Conservation (phyloP, 2,329 filamentous ascomycete genomes). For the Monascus ruber region DNA sequence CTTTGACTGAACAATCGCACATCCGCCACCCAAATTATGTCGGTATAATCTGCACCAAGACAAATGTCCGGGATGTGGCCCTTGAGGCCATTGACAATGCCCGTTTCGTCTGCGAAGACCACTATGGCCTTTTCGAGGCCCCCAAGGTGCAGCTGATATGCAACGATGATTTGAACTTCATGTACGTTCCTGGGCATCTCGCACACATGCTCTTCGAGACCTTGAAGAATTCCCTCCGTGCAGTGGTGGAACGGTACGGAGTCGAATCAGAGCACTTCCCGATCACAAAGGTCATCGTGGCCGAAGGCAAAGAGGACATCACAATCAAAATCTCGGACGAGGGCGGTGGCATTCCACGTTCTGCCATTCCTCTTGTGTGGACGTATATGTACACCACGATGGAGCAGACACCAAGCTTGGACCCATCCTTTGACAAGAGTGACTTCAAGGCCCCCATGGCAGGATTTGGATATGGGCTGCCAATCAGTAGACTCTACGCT, state of each 20-base stretch:
- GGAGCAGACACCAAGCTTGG: slow-evolving; percentile 84
- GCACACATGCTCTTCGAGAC: slow-evolving; percentile 99
- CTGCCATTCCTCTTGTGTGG: slow-evolving; percentile 94
- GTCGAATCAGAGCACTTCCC: slow-evolving; percentile 94
- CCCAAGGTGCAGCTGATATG: slow-evolving; percentile 95
- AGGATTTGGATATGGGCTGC: slow-evolving; percentile 93
- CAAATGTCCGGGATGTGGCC: slow-evolving; percentile 87
- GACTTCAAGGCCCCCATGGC: slow-evolving; percentile 99
- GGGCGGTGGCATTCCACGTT: slow-evolving; percentile 87
- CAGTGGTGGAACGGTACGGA: slow-evolving; percentile 90
- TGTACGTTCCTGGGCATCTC: slow-evolving; percentile 98
- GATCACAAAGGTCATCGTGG: slow-evolving; percentile 92
- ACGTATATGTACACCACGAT: slow-evolving; percentile 99
- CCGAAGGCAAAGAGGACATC: slow-evolving; percentile 95
- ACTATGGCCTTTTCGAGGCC: slow-evolving; percentile 93
- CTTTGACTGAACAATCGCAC: slow-evolving; percentile 84
- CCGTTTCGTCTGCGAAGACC: slow-evolving; percentile 96
- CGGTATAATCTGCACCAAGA: slow-evolving; percentile 97
- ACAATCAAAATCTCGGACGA: slow-evolving; percentile 98
- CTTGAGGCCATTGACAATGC: slow-evolving; percentile 98
- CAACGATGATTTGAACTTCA: slow-evolving; percentile 88
- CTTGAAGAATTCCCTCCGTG: slow-evolving; percentile 92
- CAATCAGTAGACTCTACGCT: slow-evolving; percentile 87
- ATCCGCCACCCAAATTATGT: slow-evolving; percentile 88
- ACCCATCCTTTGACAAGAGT: slow-evolving; percentile 96